Evolutionary conservation across 1,284 basidiomycete genomes (phyloP).

Genomic region (Neonothopanus nambi): DNA sequence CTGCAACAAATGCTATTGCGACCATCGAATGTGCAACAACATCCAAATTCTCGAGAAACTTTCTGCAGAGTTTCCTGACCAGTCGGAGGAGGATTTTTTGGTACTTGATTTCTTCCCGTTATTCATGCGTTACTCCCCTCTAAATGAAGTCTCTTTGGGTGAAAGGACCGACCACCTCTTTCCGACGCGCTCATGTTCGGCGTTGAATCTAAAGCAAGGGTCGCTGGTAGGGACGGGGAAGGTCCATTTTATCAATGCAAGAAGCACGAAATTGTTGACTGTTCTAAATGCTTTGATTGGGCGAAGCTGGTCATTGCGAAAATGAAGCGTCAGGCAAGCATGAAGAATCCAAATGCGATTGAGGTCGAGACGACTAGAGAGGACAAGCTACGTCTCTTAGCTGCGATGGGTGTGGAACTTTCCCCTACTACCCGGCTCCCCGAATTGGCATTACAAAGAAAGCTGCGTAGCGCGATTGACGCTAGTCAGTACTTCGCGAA

Average conservation of each 20-base stretch:
- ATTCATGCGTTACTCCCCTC: background rate
- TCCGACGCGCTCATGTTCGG: slow-evolving; percentile 30
- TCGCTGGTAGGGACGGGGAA: slow-evolving; percentile 13
- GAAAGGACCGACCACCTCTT: slow-evolving; percentile 8
- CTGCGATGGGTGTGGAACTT: slow-evolving; percentile 12
- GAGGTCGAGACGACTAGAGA: slow-evolving; percentile 1
- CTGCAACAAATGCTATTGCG: slow-evolving; percentile 31
- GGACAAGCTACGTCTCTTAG: slow-evolving; percentile 6
- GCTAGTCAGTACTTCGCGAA: slow-evolving; percentile 7
- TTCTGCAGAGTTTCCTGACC: slow-evolving; percentile 13
- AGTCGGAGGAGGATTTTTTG: slow-evolving; percentile 15
- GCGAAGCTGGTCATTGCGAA: slow-evolving; percentile 17
- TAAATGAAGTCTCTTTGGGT: background rate
- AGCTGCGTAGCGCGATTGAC: slow-evolving; percentile 12
- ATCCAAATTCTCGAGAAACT: slow-evolving; percentile 30
- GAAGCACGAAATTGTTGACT: slow-evolving; percentile 28
- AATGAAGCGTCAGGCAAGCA: slow-evolving; percentile 6
- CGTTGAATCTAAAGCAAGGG: slow-evolving; percentile 16
- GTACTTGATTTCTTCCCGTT: slow-evolving; percentile 17
- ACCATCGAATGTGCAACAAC: slow-evolving; percentile 35
- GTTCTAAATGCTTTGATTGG: slow-evolving; percentile 33
- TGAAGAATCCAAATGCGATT: slow-evolving; percentile 5
- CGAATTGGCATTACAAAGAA: slow-evolving; percentile 8
- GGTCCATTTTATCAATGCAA: slow-evolving; percentile 25
- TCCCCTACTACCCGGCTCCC: slow-evolving; percentile 10